Evolutionary conservation across 2,329 filamentous ascomycete genomes (phyloP), one percentile per base, ranked within the genome.

Genomic region (Phialocephala sp.): DNA sequence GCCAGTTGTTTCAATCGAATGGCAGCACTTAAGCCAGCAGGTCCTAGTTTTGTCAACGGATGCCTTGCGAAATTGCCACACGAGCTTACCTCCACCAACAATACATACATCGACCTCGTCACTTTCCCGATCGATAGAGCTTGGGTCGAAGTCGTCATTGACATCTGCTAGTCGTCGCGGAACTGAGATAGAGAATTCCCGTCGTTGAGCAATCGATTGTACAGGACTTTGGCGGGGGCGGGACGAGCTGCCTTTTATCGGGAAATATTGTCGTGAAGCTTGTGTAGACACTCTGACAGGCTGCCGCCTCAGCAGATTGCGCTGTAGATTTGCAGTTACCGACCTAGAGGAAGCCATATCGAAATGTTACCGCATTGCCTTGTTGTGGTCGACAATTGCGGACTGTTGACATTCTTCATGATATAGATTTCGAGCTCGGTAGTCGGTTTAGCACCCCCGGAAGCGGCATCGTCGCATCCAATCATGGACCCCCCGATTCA

Each of bases 81-180:
- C 54, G 4, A 66, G 72, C 79, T 74, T 82, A 88, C 86, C 94
- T 78, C 92, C 95, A 75, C 95, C 95, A 62, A 99, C 88, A 75
- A 99, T 98, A 79, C 93, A 97, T 36, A 99, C 94, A 79, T 99
- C 95, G 36, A 99, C 95, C 80, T 95, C 83, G 75, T 99, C 95
- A 62, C 88, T 91, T 78, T 98, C 95, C 70, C 95, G 90, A 70
- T 98, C 94, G 65, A 94, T 83, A 63, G 79, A 80, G 27, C 81
- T 79, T 9, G 89, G 89, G 75, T 93, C 89, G 72, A 92, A 91
- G 63, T 81, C 75, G 41, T 87, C 86, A 64, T 87, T 81, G 32
- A 78, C 76, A 65, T 81, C 79, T 60, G 80, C 80, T 64, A 82
- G 75, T 60, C 74, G 74, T 52, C 78, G 77, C 59, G 73, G 75